A percentile compares a stretch with the other conserved stretches of the same genome.
Conservation (phyloP, 2,329 filamentous ascomycete genomes). For the Botrytis tulipae region DNA sequence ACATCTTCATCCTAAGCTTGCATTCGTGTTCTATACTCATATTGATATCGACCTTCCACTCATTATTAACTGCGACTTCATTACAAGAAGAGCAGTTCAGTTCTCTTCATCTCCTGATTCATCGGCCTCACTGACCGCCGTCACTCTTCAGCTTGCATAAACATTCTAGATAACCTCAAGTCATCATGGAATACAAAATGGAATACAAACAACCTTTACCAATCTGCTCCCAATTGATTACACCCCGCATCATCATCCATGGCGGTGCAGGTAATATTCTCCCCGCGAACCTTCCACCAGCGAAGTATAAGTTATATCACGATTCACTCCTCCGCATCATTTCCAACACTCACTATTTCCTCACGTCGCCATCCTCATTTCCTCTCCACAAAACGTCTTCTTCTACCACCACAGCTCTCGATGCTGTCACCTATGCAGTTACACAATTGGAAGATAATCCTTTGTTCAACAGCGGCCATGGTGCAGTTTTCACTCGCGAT, state of each 20-base stretch:
- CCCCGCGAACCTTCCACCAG: conserved; percentile 55
- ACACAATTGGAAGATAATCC: conserved; percentile 72
- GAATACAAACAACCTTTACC: conserved; percentile 26
- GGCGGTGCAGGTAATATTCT: conserved; percentile 71
- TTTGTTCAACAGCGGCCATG: conserved; percentile 80
- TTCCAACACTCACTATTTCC: conserved; percentile 43
- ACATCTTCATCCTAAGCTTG: neutral
- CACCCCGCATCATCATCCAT: conserved; percentile 42
- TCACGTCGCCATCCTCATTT: conserved; percentile 57
- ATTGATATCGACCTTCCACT: neutral
- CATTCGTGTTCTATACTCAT: neutral
- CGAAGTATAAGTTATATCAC: conserved; percentile 58
- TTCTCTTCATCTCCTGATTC: neutral
- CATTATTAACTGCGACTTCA: neutral
- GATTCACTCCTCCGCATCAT: conserved; percentile 62
- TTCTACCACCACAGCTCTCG: conserved; percentile 55
- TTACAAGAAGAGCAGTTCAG: neutral
- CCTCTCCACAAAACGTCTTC: conserved; percentile 45
- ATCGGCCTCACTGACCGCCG: neutral
- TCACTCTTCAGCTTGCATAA: neutral
- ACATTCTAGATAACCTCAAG: neutral
- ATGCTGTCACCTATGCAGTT: conserved; percentile 74
- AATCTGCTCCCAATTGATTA: conserved; percentile 20
- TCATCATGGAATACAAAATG: conserved; percentile 24
- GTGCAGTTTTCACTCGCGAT: conserved; percentile 81